Percentiles rank a stretch among this genome's conserved stretches.
phyloP scores from a whole-genome alignment of 306 rosid species.

The Macrotyloma uniflorum region DNA sequence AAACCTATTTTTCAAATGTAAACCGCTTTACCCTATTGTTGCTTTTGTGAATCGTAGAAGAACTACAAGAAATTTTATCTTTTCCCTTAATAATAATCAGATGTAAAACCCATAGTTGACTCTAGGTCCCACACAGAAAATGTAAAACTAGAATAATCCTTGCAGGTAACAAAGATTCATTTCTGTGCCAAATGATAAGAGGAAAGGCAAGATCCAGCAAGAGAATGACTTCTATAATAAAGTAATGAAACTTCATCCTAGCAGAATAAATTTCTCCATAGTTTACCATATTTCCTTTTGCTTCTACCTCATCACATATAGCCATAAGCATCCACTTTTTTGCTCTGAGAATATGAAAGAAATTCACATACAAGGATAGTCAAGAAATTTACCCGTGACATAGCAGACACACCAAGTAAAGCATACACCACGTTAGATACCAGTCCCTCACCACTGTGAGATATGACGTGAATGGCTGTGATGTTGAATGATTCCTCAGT shows the following conservation, averaged over 20 bases:
- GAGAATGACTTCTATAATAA: conserved; percentile 10
- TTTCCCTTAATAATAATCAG: conserved; percentile 1
- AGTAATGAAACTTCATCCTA: conserved; percentile 14
- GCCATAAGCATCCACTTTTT: not conserved
- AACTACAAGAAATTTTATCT: not conserved
- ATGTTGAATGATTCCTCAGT: conserved; percentile 72
- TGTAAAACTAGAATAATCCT: not conserved
- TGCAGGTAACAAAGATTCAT: not conserved
- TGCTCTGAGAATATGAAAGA: conserved; percentile 12
- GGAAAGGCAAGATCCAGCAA: not conserved
- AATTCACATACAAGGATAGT: conserved; percentile 4
- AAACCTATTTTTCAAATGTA: conserved; percentile 6
- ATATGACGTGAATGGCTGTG: conserved; percentile 71
- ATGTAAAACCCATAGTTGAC: conserved; percentile 22
- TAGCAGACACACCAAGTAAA: conserved; percentile 96
- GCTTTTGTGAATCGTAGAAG: not conserved
- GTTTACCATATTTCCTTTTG: not conserved
- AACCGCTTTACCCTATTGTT: not conserved
- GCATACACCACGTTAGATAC: conserved; percentile 94
- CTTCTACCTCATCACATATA: not conserved
- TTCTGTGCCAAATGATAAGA: not conserved
- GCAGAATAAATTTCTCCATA: conserved; percentile 26
- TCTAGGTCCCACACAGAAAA: not conserved
- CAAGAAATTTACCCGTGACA: conserved; percentile 77
- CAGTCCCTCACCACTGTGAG: conserved; percentile 93